Evolutionary conservation across 176 grass and related monocot species (phyloP), one percentile per base, ranked within the genome.

Genomic region (bread wheat (Triticum aestivum)): DNA sequence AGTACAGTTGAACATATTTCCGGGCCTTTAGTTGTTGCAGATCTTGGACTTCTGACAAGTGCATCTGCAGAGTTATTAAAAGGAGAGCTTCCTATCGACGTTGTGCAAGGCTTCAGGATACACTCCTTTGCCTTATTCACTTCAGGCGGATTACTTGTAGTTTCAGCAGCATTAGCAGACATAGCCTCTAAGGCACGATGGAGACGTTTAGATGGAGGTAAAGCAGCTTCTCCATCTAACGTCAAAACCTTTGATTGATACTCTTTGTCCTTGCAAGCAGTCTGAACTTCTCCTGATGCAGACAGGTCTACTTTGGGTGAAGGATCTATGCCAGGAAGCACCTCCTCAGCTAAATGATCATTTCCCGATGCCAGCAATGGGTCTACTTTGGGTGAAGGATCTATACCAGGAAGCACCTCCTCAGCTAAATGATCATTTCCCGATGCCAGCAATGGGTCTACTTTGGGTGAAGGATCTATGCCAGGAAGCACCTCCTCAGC

Each of bases 101-200:
- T 17, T 21, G 79, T 41, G 12, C 62, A 84, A 33, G 42, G 71
- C 84, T 92, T 89, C 45, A 64, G 49, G 18, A 68, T 78, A 64
- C 80, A 66, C 33, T 89, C 83, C 6, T 87, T 74, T 56, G 79
- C 52, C 45, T 77, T 81, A 73, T 85, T 71, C 58, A 70, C 86
- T 86, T 95, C 88, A 38, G 75, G 62, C 23, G 17, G 33, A 61
- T 86, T 87, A 89, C 84, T 70, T 23, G 54, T 86, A 83, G 81
- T 84, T 85, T 92, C 91, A 69, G 83, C 87, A 71, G 85, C 88
- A 92, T 98, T 94, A 79, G 92, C 96, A 84, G 93, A 98, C 93
- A 98, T 98, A 81, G 96, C 96, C 83, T 98, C 93, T 84, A 98
- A 92, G 61, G 93, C 93, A 93, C 96, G 89, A 86, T 98, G 96